A percentile compares a stretch with the other conserved stretches of the same genome.
Conservation (phyloP, 257 asterid genomes). For the Prunella vulgaris region DNA sequence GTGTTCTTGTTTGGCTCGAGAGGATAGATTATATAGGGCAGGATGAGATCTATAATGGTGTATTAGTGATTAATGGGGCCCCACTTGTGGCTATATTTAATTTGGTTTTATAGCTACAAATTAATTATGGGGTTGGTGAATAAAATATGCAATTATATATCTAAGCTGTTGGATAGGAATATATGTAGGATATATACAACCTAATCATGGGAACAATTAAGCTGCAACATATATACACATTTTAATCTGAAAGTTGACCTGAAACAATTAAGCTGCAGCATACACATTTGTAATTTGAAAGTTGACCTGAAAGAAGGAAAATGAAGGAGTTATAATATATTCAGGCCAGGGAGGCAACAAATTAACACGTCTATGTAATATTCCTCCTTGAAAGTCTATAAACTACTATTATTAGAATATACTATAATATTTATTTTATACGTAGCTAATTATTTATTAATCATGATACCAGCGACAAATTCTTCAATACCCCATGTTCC, state of each 20-base stretch:
- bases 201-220: not conserved
- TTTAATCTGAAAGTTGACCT: not conserved
- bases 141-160: not conserved
- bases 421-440: too few relatives aligned
- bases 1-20: slow-evolving; percentile 1
- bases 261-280: not conserved
- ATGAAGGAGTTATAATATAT: too few relatives aligned
- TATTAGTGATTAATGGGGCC: not conserved
- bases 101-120: not conserved
- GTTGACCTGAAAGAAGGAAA: too few relatives aligned
- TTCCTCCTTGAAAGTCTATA: too few relatives aligned
- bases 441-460: too few relatives aligned
- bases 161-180: slow-evolving; percentile 18
- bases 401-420: too few relatives aligned
- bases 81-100: not conserved
- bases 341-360: too few relatives aligned
- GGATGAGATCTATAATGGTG: not conserved
- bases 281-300: not conserved
- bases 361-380: too few relatives aligned
- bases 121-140: slow-evolving; percentile 21
- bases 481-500: too few relatives aligned
- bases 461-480: too few relatives aligned
- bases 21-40: slow-evolving; percentile 28
- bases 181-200: not conserved
- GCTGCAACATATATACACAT: not conserved